phyloP scores from a whole-genome alignment of 148 eudicot genomes.

The Polygonum maritimum region DNA sequence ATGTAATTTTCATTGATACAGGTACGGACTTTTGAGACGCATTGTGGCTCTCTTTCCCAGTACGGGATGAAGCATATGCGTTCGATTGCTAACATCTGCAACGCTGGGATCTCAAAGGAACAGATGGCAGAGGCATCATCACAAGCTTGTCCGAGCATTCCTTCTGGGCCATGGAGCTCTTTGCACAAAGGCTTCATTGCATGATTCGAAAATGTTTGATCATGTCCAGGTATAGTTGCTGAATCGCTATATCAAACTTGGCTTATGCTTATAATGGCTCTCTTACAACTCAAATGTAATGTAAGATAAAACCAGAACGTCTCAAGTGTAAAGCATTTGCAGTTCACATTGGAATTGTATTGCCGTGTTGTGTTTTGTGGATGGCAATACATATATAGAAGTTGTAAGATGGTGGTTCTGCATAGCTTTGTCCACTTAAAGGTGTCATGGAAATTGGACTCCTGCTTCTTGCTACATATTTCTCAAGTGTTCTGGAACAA shows the following conservation, averaged over 20 bases:
- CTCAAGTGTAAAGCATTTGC: not conserved
- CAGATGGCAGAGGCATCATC: conserved; percentile 81
- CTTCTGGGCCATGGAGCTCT: conserved; percentile 79
- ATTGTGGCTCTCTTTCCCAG: conserved; percentile 81
- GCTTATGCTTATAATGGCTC: not conserved
- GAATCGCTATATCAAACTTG: not conserved
- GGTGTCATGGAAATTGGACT: not conserved
- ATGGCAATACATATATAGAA: not conserved
- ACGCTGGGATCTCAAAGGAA: conserved; percentile 53
- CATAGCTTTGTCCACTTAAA: not conserved
- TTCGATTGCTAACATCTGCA: conserved; percentile 83
- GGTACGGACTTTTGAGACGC: conserved; percentile 81
- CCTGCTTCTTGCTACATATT: too few relatives aligned
- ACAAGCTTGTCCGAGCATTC: conserved; percentile 69
- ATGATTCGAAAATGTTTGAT: conserved; percentile 14
- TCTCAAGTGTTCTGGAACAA: too few relatives aligned
- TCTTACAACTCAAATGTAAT: not conserved
- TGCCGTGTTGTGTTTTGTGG: conserved; percentile 5
- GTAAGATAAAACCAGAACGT: not conserved
- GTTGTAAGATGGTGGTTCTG: not conserved
- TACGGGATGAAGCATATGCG: conserved; percentile 99
- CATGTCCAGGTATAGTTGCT: not conserved
- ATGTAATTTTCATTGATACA: conserved; percentile 17
- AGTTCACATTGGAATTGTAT: not conserved
- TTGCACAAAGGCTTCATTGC: conserved; percentile 79